Evolutionary conservation across 1,284 basidiomycete genomes (phyloP), one percentile per base, ranked within the genome.

Genomic region (Volvariella volvacea): DNA sequence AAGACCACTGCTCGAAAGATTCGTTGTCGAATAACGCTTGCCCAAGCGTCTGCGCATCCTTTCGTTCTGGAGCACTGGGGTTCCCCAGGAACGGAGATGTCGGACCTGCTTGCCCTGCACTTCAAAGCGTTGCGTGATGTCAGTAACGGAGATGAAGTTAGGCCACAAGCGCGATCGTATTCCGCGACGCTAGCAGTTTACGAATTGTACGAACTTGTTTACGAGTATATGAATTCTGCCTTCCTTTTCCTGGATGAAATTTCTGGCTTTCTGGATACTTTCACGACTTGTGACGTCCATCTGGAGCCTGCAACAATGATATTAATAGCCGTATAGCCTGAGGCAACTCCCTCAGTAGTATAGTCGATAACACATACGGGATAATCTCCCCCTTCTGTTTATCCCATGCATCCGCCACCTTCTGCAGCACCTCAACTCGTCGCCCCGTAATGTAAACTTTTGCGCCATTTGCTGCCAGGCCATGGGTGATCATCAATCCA

Each of bases 361-460:
- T 6, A 36, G n/a, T 41, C 17, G 9, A 22, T 15, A 20, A 15
- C 14, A 53, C 80, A 58, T 59, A 86, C 84, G 82, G 70, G 31
- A 82, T 56, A 32, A 86, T 65, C 41, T 61, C 55, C 4, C 78
- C 78, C 48, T 69, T 66, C 34, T 58, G 61, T 49, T 59, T 61
- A 37, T 70, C 65, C 69, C 76, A 80, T 14, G 63, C 65, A 34
- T 65, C 60, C 14, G 72, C 66, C 20, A 74, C 67, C 47, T 70
- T 76, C 53, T 83, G 68, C 19, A 89, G 68, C 1, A 85, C 76
- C 4, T 82, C 75, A 38, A 71, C 60, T 41, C 86, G 71, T 39
- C 87, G 68, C 8, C 83, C 82, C 1, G 77, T 78, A 53, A 92
- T 85, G 59, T 92, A 92, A 12, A 92, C 88, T 51, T 80, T 85